Base-by-base conservation (phyloP, 495 filamentous ascomycete species). In the Hypoxylon trugodes region DNA sequence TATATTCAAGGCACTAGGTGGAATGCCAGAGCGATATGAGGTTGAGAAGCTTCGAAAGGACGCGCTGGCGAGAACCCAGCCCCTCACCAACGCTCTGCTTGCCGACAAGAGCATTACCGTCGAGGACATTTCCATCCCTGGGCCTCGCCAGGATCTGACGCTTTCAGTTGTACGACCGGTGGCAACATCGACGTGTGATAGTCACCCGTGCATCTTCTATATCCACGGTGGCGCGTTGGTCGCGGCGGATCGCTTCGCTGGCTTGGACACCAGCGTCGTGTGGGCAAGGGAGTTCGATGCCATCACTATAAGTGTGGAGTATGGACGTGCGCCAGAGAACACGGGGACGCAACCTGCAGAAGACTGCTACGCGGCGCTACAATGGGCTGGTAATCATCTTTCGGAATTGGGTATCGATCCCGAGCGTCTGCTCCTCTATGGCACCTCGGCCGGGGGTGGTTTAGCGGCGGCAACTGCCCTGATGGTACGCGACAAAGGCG, bases 361-460 rank as follows among this genome's bases (percentile, higher is more conserved):
- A 45, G 70, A 73, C 51, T 73, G 70, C 21, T 73, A 73, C 18
- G 68, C 70, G 0, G 70, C 56, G 18, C 42, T 73, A 16, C 58
- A 68, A 18, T 73, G 70, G 70, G 55, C 58, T 43, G 59, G 60
- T 15, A 33, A 57, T 15, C 59, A 76, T 43, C 61, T 70, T 16
- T 32, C 62, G 10, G 56, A 65, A 52, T 61, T 76, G 4, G 55
- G 60, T 6, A 70, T 74, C 54, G 73, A 79, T 43, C 65, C 75
- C 15, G 55, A 66, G 9, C 69, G 71, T 16, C 43, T 77, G 15
- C 53, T 75, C 16, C 54, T 77, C 41, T 65, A 68, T 54, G 76
- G 76, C 9, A 63, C 69, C 15, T 76, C 74, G 13, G 76, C 73
- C 9, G 76, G 75, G 3, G 76, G 75, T 38, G 64, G 68, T 13